These are phyloP conservation scores for Cadophora sp. DNA, from an alignment of 2,329 filamentous ascomycete genomes.

Conservation along the genomic window DNA sequence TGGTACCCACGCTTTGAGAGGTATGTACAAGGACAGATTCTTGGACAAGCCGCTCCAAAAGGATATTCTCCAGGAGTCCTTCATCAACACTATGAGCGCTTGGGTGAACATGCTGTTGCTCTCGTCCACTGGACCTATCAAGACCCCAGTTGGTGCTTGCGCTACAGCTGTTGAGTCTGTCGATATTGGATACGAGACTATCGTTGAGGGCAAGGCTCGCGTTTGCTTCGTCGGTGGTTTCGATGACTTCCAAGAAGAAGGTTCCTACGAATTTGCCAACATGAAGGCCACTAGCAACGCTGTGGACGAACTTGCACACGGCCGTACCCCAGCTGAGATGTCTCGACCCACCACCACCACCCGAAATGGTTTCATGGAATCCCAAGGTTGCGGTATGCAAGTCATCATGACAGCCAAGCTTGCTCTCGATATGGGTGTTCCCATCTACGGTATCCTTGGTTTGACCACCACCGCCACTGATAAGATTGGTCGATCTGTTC, in stretches of 20 bases:
- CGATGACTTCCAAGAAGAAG: slow-evolving; percentile 99
- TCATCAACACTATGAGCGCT: slow-evolving; percentile 99
- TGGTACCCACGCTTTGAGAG: slow-evolving; percentile 87
- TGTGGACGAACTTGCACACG: slow-evolving; percentile 93
- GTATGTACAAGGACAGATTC: slow-evolving; percentile 98
- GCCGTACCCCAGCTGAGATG: slow-evolving; percentile 96
- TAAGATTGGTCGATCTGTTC: slow-evolving; percentile 98
- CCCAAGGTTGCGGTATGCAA: slow-evolving; percentile 97
- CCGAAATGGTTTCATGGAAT: slow-evolving; percentile 98
- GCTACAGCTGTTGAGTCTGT: slow-evolving; percentile 97
- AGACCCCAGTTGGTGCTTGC: slow-evolving; percentile 97
- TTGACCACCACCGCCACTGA: slow-evolving; percentile 96
- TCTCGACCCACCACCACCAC: slow-evolving; percentile 97
- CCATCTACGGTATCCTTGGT: slow-evolving; percentile 93
- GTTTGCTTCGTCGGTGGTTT: slow-evolving; percentile 98
- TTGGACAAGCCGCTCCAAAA: slow-evolving; percentile 97
- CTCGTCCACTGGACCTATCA: slow-evolving; percentile 97
- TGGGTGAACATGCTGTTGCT: slow-evolving; percentile 99
- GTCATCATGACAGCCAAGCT: slow-evolving; percentile 98
- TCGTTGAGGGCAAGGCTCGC: slow-evolving; percentile 96
- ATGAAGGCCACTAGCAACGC: slow-evolving; percentile 99
- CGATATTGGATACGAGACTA: slow-evolving; percentile 97
- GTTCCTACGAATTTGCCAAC: slow-evolving; percentile 99
- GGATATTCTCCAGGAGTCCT: slow-evolving; percentile 98
- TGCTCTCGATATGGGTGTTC: slow-evolving; percentile 97